phyloP scores from a whole-genome alignment of 306 rosid genomes.

The Styphnolobium japonicum region DNA sequence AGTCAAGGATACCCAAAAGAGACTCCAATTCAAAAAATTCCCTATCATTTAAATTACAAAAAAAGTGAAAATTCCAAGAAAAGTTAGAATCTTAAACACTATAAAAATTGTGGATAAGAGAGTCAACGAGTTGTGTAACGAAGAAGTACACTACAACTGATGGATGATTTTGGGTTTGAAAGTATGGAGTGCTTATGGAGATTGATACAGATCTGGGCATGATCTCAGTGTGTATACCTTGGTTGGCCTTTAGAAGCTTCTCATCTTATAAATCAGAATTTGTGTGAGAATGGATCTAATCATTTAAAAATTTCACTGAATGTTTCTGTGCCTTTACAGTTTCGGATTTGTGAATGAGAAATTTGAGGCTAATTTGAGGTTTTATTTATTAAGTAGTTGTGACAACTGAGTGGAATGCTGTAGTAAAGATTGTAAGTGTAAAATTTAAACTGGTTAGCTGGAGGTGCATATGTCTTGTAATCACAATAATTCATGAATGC shows the following conservation, averaged over 20 bases:
- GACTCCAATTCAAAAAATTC: too few relatives aligned
- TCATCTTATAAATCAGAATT: neutral
- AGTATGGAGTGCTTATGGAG: too few relatives aligned
- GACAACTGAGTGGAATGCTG: neutral
- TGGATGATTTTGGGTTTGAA: too few relatives aligned
- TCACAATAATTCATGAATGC: neutral
- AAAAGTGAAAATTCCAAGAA: too few relatives aligned
- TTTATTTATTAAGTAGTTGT: neutral
- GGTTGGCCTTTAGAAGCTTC: neutral
- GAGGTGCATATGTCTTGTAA: neutral
- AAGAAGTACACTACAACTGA: too few relatives aligned
- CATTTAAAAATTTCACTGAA: neutral
- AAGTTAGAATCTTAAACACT: too few relatives aligned
- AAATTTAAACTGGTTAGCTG: neutral
- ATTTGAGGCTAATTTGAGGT: neutral
- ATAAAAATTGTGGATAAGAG: too few relatives aligned
- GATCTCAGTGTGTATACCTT: neutral
- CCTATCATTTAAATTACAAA: too few relatives aligned
- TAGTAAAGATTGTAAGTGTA: neutral
- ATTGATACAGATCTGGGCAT: too few relatives aligned
- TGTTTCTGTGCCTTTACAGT: neutral
- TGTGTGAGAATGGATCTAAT: neutral
- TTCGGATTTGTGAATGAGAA: neutral
- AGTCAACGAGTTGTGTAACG: too few relatives aligned
- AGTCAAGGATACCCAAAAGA: too few relatives aligned